Percentiles rank a stretch among this genome's conserved stretches.
These are phyloP conservation scores for Ajuga chamaepitys DNA, from an alignment of 257 asterid genomes.

Conservation along the genomic window DNA sequence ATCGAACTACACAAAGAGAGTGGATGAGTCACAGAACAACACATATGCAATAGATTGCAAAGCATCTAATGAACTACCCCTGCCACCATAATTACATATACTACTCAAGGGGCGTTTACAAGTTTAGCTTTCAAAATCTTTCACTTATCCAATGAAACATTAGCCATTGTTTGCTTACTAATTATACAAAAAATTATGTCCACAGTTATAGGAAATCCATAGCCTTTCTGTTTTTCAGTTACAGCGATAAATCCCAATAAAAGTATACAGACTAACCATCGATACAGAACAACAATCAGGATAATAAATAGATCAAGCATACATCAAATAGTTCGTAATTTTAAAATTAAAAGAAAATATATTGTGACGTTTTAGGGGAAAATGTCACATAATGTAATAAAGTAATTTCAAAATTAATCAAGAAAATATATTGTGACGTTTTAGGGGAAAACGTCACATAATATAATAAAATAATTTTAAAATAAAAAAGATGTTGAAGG, in stretches of 20 bases:
- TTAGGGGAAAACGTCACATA: too few relatives aligned
- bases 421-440: too few relatives aligned
- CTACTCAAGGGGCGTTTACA: not conserved
- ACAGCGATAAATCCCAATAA: not conserved
- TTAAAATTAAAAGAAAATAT: too few relatives aligned
- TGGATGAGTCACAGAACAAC: not conserved
- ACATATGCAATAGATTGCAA: not conserved
- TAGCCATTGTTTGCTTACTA: not conserved
- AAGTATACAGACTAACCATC: not conserved
- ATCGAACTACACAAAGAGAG: slow-evolving; percentile 30
- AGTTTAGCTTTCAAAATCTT: not conserved
- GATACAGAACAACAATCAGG: not conserved
- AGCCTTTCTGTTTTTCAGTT: not conserved
- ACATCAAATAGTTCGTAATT: not conserved
- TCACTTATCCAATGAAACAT: not conserved
- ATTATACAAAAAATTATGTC: not conserved
- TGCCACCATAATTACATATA: not conserved
- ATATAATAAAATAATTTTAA: too few relatives aligned
- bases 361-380: too few relatives aligned
- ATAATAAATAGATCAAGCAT: not conserved
- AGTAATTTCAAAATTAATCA: too few relatives aligned
- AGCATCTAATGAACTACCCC: not conserved
- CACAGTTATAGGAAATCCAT: not conserved
- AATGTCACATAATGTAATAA: too few relatives aligned
- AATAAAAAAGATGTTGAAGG: too few relatives aligned